Evolutionary conservation across 2,329 filamentous ascomycete genomes (phyloP).

Genomic region (Reticulascus tulasneorum): DNA sequence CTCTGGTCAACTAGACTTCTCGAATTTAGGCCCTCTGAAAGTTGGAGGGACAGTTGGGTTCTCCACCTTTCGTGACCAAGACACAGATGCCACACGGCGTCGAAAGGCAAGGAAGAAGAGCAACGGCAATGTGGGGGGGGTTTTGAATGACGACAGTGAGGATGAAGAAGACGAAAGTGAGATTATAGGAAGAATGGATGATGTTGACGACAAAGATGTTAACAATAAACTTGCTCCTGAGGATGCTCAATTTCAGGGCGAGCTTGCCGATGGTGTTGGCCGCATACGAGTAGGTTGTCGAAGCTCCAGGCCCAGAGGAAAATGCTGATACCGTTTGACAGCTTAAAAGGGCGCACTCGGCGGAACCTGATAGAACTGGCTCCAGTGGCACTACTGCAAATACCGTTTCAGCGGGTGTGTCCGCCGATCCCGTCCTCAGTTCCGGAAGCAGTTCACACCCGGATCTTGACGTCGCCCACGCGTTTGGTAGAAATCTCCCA

Average conservation of each 20-base stretch:
- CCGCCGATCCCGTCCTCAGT: not conserved
- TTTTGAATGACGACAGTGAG: conserved; percentile 69
- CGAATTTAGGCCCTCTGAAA: conserved; percentile 78
- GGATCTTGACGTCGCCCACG: not conserved
- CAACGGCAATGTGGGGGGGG: conserved; percentile 48
- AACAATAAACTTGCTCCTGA: conserved; percentile 62
- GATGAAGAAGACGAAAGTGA: conserved; percentile 64
- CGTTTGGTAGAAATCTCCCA: not conserved
- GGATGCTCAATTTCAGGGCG: conserved; percentile 67
- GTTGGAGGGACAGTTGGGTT: conserved; percentile 86
- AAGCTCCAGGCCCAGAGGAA: too few species aligned
- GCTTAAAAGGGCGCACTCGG: conserved; percentile 79
- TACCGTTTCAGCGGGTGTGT: not conserved
- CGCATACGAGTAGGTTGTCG: conserved; percentile 66
- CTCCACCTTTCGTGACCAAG: conserved; percentile 75
- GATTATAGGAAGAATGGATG: conserved; percentile 61
- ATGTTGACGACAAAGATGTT: conserved; percentile 58
- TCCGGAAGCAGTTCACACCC: not conserved
- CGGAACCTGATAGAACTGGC: conserved; percentile 54
- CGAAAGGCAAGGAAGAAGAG: conserved; percentile 60
- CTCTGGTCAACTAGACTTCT: conserved; percentile 80
- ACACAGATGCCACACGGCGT: conserved; percentile 51
- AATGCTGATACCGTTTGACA: conserved; percentile 27
- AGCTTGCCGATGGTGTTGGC: conserved; percentile 75
- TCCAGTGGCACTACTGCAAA: not conserved